These are phyloP conservation scores for Rubroboletus satanas DNA, from an alignment of 768 basidiomycete species.

Conservation along the genomic window DNA sequence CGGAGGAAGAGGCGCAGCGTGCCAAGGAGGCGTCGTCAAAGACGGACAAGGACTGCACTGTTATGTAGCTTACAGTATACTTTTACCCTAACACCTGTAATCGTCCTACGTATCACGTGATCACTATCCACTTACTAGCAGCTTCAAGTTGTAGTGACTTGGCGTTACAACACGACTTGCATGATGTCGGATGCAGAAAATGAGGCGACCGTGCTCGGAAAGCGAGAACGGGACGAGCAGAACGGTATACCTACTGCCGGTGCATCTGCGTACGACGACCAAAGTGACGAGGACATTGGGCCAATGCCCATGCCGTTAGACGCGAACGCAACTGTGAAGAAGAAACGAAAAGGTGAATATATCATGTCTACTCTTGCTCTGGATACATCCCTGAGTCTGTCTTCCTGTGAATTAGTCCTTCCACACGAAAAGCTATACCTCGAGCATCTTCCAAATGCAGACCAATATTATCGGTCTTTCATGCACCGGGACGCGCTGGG, in stretches of 20 bases:
- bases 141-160: too few species aligned
- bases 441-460: conserved; percentile 85
- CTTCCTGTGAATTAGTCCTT: conserved; percentile 55
- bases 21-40: conserved; percentile 27
- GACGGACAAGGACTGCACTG: conserved; percentile 45
- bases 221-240: conserved; percentile 47
- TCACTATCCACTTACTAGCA: not conserved
- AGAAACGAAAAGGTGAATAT: conserved; percentile 77
- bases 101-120: conserved; percentile 7
- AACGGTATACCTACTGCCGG: conserved; percentile 16
- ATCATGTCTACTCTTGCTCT: conserved; percentile 7
- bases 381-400: conserved; percentile 1
- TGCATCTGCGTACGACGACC: conserved; percentile 33
- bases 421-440: conserved; percentile 92
- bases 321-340: conserved; percentile 45
- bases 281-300: conserved; percentile 75
- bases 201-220: conserved; percentile 58
- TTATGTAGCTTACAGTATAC: conserved; percentile 43
- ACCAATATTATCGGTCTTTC: conserved; percentile 95
- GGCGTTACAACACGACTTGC: not conserved
- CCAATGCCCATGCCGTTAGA: conserved; percentile 74
- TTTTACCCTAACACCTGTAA: not conserved
- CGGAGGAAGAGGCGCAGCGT: conserved; percentile 46
- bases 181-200: conserved; percentile 45
- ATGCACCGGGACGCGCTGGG: conserved; percentile 96